These are phyloP conservation scores for Teratosphaeriaceae sp. DNA, from an alignment of 2,329 filamentous ascomycete species.

Conservation along the genomic window DNA sequence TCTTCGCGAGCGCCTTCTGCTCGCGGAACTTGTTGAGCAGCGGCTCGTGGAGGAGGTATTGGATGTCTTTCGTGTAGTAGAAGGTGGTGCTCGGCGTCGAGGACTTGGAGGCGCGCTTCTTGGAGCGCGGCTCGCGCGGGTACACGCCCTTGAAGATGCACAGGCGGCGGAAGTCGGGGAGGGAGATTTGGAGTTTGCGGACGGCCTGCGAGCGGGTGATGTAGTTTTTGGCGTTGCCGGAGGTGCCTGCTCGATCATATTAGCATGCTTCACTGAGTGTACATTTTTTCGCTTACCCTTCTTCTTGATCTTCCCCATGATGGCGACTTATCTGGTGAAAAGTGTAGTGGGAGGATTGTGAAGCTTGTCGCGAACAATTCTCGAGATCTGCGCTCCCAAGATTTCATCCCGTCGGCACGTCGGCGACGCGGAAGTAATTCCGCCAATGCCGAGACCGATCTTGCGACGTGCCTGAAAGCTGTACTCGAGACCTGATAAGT, in stretches of 20 bases:
- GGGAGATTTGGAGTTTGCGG: slow-evolving; percentile 93
- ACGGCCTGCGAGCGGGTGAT: slow-evolving; percentile 96
- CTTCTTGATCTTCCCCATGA: slow-evolving; percentile 77
- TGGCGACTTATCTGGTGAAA: slow-evolving; percentile 1
- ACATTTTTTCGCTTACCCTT: slow-evolving; percentile 52
- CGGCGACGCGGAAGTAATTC: too few relatives aligned
- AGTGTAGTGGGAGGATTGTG: background rate
- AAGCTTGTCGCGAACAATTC: background rate
- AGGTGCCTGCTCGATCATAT: slow-evolving; percentile 50
- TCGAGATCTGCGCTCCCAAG: background rate
- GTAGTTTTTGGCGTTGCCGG: slow-evolving; percentile 96
- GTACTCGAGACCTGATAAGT: background rate
- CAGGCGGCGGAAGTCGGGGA: slow-evolving; percentile 94
- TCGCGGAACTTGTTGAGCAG: slow-evolving; percentile 92
- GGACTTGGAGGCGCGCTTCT: slow-evolving; percentile 93
- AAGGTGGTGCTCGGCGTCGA: slow-evolving; percentile 90
- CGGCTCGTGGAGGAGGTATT: slow-evolving; percentile 95
- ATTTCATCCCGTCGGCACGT: background rate
- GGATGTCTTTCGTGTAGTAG: slow-evolving; percentile 88
- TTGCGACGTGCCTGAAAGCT: too few relatives aligned
- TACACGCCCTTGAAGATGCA: slow-evolving; percentile 99
- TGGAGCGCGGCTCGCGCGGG: slow-evolving; percentile 90
- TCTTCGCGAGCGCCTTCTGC: slow-evolving; percentile 94
- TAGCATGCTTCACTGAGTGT: background rate
- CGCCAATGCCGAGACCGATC: too few relatives aligned